Evolutionary conservation across 352 stramenopile species (phyloP).

Genomic region (Globisporangium cystogenes): DNA sequence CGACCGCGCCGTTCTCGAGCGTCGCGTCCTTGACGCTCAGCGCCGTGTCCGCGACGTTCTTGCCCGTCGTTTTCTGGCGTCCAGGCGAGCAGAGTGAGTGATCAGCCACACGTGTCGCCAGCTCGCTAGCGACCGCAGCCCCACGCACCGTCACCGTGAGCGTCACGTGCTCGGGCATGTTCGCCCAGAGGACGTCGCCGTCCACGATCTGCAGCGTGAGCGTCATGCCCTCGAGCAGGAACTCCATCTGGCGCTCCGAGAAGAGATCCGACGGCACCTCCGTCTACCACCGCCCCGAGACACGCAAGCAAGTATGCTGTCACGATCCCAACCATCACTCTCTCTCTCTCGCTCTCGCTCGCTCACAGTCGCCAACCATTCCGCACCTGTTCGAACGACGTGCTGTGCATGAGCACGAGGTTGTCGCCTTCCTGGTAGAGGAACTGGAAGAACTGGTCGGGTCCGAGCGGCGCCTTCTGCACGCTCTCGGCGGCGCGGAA

Average conservation of each 20-base stretch:
- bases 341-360: no score
- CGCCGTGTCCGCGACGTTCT: slow-evolving; percentile 67
- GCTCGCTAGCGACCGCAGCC: background rate
- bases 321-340: no score
- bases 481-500: slow-evolving; percentile 80
- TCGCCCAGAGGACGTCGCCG: slow-evolving; percentile 78
- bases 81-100: background rate
- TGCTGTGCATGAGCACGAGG: slow-evolving; percentile 81
- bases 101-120: background rate
- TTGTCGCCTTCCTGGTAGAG: slow-evolving; percentile 76
- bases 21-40: slow-evolving; percentile 82
- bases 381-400: slow-evolving; percentile 72
- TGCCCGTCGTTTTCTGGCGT: slow-evolving; percentile 63
- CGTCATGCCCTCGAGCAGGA: slow-evolving; percentile 73
- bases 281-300: slow-evolving; percentile 44
- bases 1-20: slow-evolving; percentile 65
- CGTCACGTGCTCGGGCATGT: slow-evolving; percentile 79
- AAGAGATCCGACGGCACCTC: slow-evolving; percentile 71
- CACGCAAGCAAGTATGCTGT: no score
- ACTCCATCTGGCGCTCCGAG: slow-evolving; percentile 66
- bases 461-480: slow-evolving; percentile 67
- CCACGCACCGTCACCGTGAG: slow-evolving; percentile 55
- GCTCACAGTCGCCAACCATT: no score
- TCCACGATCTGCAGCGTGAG: slow-evolving; percentile 83
- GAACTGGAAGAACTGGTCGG: slow-evolving; percentile 77